Conservation (phyloP, 1,284 basidiomycete genomes). For the Ganoderma lucidum region DNA sequence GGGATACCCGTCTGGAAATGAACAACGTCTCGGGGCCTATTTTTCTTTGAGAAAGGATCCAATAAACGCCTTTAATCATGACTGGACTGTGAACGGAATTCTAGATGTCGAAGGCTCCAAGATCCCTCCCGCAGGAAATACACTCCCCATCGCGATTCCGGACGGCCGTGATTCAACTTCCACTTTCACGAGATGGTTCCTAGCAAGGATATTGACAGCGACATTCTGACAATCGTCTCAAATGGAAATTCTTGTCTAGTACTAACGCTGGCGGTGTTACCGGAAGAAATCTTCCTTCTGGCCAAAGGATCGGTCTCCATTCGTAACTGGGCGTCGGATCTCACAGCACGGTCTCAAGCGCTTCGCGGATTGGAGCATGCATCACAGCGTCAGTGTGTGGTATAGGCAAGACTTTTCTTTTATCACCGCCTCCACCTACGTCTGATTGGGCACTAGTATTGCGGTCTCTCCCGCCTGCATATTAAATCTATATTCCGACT, state of each 20-base stretch:
- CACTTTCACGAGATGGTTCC: neutral
- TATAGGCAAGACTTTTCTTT: neutral
- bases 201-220: neutral
- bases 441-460: neutral
- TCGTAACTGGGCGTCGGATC: neutral
- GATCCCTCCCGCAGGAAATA: neutral
- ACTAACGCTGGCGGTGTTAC: neutral
- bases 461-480: neutral
- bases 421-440: neutral
- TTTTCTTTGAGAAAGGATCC: neutral
- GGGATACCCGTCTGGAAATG: neutral
- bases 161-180: neutral
- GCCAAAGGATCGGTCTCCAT: neutral
- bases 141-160: neutral
- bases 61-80: neutral
- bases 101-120: too few relatives aligned
- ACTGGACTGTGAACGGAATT: too few relatives aligned
- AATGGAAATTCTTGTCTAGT: neutral
- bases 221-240: neutral
- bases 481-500: neutral
- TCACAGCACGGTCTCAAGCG: neutral
- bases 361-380: neutral
- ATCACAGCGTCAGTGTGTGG: neutral
- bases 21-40: neutral
- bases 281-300: neutral